Percentiles rank a stretch among this genome's conserved stretches.
phyloP scores from a whole-genome alignment of 768 basidiomycete species.

The Sarcomyxa edulis region DNA sequence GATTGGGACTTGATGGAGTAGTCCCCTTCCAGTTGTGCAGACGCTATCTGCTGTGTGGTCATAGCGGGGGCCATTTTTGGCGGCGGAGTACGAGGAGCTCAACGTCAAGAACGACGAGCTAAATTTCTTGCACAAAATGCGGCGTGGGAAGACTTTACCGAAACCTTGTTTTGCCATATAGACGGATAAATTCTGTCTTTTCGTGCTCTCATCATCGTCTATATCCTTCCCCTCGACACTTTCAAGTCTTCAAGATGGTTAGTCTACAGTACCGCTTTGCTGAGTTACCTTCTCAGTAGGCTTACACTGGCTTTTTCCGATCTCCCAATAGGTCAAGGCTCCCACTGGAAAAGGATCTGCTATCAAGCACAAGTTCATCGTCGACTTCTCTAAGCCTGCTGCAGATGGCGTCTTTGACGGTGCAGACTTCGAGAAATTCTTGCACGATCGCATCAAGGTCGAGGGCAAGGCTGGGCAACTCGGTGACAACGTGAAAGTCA shows the following conservation, averaged over 20 bases:
- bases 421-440: constrained; percentile 74
- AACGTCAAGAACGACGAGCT: no score
- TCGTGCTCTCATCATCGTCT: neutral
- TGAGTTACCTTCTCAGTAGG: constrained; percentile 92
- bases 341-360: constrained; percentile 47
- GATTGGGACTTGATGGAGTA: constrained; percentile 80
- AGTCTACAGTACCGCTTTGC: constrained; percentile 77
- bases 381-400: constrained; percentile 85
- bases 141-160: no score
- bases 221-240: constrained; percentile 11
- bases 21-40: constrained; percentile 70
- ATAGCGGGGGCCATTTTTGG: constrained; percentile 43
- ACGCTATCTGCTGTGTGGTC: constrained; percentile 64
- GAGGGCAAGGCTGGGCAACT: constrained; percentile 90
- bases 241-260: constrained; percentile 57
- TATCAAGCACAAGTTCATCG: constrained; percentile 70
- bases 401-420: constrained; percentile 52
- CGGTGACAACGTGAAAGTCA: constrained; percentile 83
- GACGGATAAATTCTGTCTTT: neutral
- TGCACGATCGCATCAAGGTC: constrained; percentile 92
- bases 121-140: no score
- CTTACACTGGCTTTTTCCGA: constrained; percentile 45
- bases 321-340: constrained; percentile 49
- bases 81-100: constrained; percentile 9
- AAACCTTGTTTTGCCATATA: no score